A percentile compares a stretch with the other conserved stretches of the same genome.
These are phyloP conservation scores for Pleurotus sapidus DNA, from an alignment of 768 basidiomycete species.

Conservation along the genomic window DNA sequence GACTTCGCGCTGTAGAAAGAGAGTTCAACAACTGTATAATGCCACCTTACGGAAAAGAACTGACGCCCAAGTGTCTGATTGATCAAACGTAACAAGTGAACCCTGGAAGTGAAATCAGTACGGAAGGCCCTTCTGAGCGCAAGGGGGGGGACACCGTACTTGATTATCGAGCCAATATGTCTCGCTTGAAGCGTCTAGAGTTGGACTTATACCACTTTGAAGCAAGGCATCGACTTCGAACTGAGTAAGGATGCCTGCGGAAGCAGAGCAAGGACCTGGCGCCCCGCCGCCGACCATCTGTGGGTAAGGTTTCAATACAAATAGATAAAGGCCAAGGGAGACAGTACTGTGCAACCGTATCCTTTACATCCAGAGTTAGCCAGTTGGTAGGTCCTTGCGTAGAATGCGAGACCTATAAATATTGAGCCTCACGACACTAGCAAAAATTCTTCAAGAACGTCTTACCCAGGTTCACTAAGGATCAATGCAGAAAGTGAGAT, in stretches of 20 bases:
- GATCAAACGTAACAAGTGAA: constrained; percentile 14
- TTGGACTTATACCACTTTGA: constrained; percentile 5
- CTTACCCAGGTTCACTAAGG: background rate
- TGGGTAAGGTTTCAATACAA: background rate
- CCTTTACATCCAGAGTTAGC: constrained; percentile 9
- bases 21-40: no score
- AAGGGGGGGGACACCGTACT: background rate
- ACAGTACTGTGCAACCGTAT: constrained; percentile 8
- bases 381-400: constrained; percentile 18
- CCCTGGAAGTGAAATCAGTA: background rate
- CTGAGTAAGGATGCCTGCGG: constrained; percentile 12
- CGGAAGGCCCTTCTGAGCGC: background rate
- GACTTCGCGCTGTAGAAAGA: constrained; percentile 6
- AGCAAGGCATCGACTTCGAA: constrained; percentile 13
- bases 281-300: constrained; percentile 16
- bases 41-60: background rate
- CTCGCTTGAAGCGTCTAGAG: constrained; percentile 10
- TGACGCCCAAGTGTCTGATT: constrained; percentile 14
- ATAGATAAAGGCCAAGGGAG: background rate
- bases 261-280: constrained; percentile 11
- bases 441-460: background rate
- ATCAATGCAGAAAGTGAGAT: background rate
- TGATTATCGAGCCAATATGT: constrained; percentile 16
- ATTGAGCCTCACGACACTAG: background rate
- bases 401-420: constrained; percentile 17